Conservation (phyloP, 78 protist species). For the Dictyostelium brefeldianum region DNA sequence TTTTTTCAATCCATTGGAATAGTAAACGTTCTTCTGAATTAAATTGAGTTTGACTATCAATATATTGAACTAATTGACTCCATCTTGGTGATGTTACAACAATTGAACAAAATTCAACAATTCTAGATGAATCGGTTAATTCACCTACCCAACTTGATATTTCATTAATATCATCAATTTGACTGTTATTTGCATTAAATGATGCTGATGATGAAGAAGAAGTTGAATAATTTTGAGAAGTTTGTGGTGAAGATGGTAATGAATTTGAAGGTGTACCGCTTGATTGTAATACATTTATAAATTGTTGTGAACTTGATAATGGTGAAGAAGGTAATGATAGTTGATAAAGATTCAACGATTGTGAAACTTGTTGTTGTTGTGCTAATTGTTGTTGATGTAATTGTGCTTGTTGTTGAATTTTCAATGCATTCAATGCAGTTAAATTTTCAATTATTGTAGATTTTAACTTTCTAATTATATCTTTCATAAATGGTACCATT, state of each 20-base stretch:
- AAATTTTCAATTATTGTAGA: conserved; percentile 8
- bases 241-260: conserved; percentile 1
- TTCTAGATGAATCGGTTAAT: conserved; percentile 38
- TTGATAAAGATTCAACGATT: not conserved
- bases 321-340: not conserved
- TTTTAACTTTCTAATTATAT: conserved; percentile 33
- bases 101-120: conserved; percentile 37
- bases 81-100: conserved; percentile 45
- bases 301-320: conserved; percentile 1
- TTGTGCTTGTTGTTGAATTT: not conserved
- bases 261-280: not conserved
- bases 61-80: conserved; percentile 32
- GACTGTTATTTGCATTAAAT: not conserved
- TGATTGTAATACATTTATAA: not conserved
- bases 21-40: conserved; percentile 23
- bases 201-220: not conserved
- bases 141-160: conserved; percentile 59
- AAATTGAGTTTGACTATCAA: conserved; percentile 24
- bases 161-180: conserved; percentile 5
- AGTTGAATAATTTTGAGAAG: conserved; percentile 10
- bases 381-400: not conserved
- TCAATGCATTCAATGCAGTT: not conserved
- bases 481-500: conserved; percentile 50
- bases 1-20: not conserved
- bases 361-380: not conserved